Conservation (phyloP, 2,329 filamentous ascomycete genomes). For the Calycina herbarum region DNA sequence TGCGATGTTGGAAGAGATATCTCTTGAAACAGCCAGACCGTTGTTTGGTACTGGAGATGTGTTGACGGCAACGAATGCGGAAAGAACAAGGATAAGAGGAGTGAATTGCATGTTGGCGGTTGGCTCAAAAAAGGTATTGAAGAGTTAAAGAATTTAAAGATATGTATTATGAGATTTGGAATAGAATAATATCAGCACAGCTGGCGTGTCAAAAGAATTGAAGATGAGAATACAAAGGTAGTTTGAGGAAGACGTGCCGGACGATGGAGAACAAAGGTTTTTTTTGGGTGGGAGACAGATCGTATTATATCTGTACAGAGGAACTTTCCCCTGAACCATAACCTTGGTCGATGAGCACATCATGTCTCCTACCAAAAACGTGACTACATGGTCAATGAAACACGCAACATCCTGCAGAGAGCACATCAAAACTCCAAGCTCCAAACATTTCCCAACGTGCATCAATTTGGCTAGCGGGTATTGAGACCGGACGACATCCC, state of each 20-base stretch:
- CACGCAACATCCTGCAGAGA: background rate
- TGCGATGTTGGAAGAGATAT: background rate
- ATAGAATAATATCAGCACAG: slow-evolving; percentile 1
- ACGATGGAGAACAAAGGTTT: background rate
- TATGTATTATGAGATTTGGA: background rate
- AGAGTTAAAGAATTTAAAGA: background rate
- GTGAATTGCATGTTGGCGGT: slow-evolving; percentile 3
- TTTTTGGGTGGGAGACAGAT: background rate
- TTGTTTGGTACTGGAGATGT: slow-evolving; percentile 1
- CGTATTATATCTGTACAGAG: background rate
- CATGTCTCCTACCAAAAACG: background rate
- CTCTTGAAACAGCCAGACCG: background rate
- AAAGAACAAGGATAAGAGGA: background rate
- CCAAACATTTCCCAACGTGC: background rate
- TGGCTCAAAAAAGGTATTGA: background rate
- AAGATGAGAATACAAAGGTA: background rate
- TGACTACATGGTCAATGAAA: background rate
- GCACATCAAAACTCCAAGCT: background rate
- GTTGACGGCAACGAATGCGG: slow-evolving; percentile 3
- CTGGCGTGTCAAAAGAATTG: background rate
- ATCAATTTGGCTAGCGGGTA: background rate
- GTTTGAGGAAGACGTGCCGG: background rate
- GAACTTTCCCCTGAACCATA: background rate
- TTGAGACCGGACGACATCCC: background rate
- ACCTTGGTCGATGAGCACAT: background rate